These are phyloP conservation scores for Metschnikowia cerradonensis DNA, from an alignment of 805 yeast genomes.

Conservation along the genomic window DNA sequence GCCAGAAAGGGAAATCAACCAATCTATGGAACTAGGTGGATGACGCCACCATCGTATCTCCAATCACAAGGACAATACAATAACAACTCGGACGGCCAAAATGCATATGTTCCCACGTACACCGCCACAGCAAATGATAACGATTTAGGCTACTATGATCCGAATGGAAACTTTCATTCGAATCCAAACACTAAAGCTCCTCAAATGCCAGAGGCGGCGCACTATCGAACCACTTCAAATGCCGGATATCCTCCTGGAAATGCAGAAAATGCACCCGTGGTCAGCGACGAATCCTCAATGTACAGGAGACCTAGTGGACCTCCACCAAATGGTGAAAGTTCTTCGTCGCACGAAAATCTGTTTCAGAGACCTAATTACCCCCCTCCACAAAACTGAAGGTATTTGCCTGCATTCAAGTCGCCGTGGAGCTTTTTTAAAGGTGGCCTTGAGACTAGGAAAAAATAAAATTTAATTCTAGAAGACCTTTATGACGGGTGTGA, in stretches of 20 bases:
- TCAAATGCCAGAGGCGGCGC: conserved; percentile 13
- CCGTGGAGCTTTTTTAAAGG: too few species aligned
- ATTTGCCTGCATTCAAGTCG: neutral
- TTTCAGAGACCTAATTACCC: conserved; percentile 1
- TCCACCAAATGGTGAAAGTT: conserved; percentile 5
- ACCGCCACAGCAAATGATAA: conserved; percentile 61
- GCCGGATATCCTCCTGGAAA: conserved; percentile 11
- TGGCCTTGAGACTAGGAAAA: neutral
- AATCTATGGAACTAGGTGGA: conserved; percentile 74
- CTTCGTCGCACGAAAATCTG: neutral
- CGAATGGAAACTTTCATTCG: conserved; percentile 41
- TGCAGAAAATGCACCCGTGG: neutral
- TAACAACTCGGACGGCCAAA: conserved; percentile 35
- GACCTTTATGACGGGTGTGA: neutral
- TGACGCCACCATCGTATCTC: conserved; percentile 76
- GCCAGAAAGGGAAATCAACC: conserved; percentile 50
- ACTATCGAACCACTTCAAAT: conserved; percentile 13
- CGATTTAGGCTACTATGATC: conserved; percentile 78
- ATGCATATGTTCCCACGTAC: conserved; percentile 61
- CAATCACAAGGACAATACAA: conserved; percentile 61
- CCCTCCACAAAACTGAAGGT: conserved; percentile 2
- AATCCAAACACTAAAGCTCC: conserved; percentile 19
- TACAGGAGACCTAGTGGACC: conserved; percentile 13
- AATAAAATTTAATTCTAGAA: neutral
- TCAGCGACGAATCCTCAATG: conserved; percentile 1